A percentile compares a stretch with the other conserved stretches of the same genome.
These are phyloP conservation scores for Metarhizium sp. DNA, from an alignment of 2,329 filamentous ascomycete species.

Conservation along the genomic window DNA sequence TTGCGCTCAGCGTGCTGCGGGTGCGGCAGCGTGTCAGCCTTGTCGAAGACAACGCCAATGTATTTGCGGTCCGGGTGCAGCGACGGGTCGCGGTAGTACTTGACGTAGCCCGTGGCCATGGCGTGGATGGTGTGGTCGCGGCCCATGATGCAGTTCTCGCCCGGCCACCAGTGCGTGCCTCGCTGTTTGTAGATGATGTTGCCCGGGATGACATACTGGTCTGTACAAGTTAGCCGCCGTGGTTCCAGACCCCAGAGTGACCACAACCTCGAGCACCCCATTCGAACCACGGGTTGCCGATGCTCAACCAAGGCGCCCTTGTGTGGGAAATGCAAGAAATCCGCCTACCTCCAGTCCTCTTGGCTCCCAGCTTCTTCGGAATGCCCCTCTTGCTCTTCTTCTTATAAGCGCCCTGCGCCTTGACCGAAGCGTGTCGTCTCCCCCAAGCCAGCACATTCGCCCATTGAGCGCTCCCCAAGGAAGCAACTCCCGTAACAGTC, in stretches of 20 bases:
- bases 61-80: slow-evolving; percentile 82
- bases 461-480: slow-evolving; percentile 15
- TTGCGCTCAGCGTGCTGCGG: slow-evolving; percentile 63
- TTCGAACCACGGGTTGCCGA: no score
- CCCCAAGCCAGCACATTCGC: slow-evolving; percentile 36
- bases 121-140: slow-evolving; percentile 95
- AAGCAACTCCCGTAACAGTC: not conserved
- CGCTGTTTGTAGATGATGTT: slow-evolving; percentile 98
- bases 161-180: slow-evolving; percentile 87
- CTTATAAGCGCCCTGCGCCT: slow-evolving; percentile 61
- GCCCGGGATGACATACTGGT: slow-evolving; percentile 87
- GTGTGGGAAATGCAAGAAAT: no score
- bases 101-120: slow-evolving; percentile 77
- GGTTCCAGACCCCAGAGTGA: slow-evolving; percentile 5
- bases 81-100: slow-evolving; percentile 86
- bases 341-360: slow-evolving; percentile 73
- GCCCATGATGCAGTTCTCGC: slow-evolving; percentile 91
- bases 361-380: slow-evolving; percentile 83
- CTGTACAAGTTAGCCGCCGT: slow-evolving; percentile 29
- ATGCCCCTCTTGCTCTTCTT: slow-evolving; percentile 49
- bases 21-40: slow-evolving; percentile 69
- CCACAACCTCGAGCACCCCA: no score
- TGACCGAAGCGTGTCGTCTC: slow-evolving; percentile 47
- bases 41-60: slow-evolving; percentile 87
- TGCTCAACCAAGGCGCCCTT: not conserved